Base-by-base conservation (phyloP, 1,284 basidiomycete species). In the Xerocomus amazonicus region DNA sequence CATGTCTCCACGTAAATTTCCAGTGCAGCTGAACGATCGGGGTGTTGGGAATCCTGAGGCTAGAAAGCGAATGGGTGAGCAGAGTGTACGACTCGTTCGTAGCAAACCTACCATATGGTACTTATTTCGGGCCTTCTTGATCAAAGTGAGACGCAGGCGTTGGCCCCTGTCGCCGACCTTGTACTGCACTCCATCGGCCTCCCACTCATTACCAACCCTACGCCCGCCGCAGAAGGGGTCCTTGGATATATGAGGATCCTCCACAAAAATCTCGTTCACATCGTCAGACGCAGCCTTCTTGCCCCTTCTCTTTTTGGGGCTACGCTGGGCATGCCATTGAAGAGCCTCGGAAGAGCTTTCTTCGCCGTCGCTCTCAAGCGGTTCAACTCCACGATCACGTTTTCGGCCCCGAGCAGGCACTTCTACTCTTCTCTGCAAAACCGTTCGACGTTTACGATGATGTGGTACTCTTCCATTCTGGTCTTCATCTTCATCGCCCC, bases 1-100 rank as follows among this genome's bases (percentile, higher is more conserved):
- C 88, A 90, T 26, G 73, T 76, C 62, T 90, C 87, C 13, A 90
- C 76, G 55, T 78, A 83, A 29, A 90, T 79, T 51, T 86, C 79
- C 16, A 87, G 68, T 52, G 81, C 78, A 13, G 76, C 79, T 51
- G 77, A 70, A 42, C 79, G 78, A 65, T 90, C 87, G 3, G 84
- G 84, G 63, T 90, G 88, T 48, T 80, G 73, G 14, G 87, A 90
- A 60, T 90, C 87, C 49, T 76, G 70, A 3, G 87, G 87, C 88
- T 90, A 55, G 28, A 48, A 34, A 32, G 19, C 31, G 36, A n/a
- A 34, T 35, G 45, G 48, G 43, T 59, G 9, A 55, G 42, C 19
- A 33, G 43, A 26, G 53, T 29, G 49, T 32, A 5, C 32, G 43
- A 43, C 17, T 19, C 19, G 27, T 23, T 33, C 4, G 5, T 7